These are phyloP conservation scores for Heritiera littoralis DNA, from an alignment of 345 rosid genomes.

Conservation along the genomic window DNA sequence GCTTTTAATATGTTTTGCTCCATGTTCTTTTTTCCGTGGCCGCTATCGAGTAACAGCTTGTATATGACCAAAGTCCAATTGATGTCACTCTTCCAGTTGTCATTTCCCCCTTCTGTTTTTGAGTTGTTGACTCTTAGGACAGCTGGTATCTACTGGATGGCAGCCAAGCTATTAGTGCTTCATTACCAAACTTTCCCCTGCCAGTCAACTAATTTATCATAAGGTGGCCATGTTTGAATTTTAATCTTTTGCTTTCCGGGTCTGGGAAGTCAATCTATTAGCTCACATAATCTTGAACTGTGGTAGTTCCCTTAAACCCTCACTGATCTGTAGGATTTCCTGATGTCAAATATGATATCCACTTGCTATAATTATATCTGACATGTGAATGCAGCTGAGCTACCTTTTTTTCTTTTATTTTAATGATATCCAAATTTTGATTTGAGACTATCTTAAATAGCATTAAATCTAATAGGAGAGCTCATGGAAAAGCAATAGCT, in stretches of 20 bases:
- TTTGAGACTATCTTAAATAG: not conserved
- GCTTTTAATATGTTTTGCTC: not conserved
- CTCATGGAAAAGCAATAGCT: not conserved
- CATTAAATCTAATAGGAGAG: not conserved
- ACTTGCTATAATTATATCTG: not conserved
- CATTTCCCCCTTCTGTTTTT: not conserved
- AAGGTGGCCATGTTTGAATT: not conserved
- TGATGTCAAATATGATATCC: not conserved
- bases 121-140: not conserved
- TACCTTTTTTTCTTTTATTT: not conserved
- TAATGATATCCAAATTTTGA: not conserved
- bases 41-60: not conserved
- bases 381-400: not conserved
- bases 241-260: not conserved
- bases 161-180: not conserved
- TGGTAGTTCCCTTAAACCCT: not conserved
- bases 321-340: not conserved
- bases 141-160: not conserved
- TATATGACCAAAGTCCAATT: not conserved
- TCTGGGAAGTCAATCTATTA: not conserved
- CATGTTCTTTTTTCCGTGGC: not conserved
- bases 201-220: not conserved
- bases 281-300: not conserved
- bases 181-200: not conserved
- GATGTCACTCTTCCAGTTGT: not conserved